These are phyloP conservation scores for Dactylellina drechsleri DNA, from an alignment of 2,329 filamentous ascomycete genomes.

Conservation along the genomic window DNA sequence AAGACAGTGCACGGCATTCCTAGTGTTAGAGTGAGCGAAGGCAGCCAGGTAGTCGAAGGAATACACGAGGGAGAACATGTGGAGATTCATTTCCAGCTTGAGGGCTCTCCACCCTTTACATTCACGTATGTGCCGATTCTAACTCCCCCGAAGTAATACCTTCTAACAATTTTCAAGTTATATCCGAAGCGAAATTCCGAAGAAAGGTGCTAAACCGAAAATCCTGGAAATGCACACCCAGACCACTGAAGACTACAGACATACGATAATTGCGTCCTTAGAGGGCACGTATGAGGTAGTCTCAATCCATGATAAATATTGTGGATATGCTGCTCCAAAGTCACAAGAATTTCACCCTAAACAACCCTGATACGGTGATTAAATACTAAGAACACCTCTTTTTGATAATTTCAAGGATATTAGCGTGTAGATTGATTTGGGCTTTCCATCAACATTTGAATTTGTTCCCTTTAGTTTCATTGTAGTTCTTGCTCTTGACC, in stretches of 20 bases:
- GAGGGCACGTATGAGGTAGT: constrained; percentile 98
- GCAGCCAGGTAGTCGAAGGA: constrained; percentile 81
- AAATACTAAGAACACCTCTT: constrained; percentile 3
- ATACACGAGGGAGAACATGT: constrained; percentile 97
- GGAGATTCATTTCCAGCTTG: constrained; percentile 93
- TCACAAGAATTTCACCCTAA: constrained; percentile 35
- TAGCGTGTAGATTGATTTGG: background rate
- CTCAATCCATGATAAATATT: constrained; percentile 91
- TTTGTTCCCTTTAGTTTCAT: background rate
- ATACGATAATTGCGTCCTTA: constrained; percentile 84
- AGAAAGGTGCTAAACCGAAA: constrained; percentile 77
- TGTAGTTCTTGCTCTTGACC: background rate
- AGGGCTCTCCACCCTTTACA: constrained; percentile 94
- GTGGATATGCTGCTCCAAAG: constrained; percentile 68
- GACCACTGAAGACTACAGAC: constrained; percentile 80
- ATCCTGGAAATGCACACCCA: constrained; percentile 93
- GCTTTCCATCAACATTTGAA: background rate
- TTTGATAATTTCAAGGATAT: background rate
- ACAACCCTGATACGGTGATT: constrained; percentile 22
- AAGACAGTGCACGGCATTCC: constrained; percentile 93
- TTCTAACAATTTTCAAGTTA: constrained; percentile 66
- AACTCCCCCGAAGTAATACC: constrained; percentile 15
- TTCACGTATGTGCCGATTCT: constrained; percentile 72
- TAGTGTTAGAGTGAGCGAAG: constrained; percentile 87
- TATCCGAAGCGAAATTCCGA: constrained; percentile 86